Evolutionary conservation across 2,329 filamentous ascomycete genomes (phyloP), one percentile per base, ranked within the genome.

Genomic region (Fusarium temperatum): DNA sequence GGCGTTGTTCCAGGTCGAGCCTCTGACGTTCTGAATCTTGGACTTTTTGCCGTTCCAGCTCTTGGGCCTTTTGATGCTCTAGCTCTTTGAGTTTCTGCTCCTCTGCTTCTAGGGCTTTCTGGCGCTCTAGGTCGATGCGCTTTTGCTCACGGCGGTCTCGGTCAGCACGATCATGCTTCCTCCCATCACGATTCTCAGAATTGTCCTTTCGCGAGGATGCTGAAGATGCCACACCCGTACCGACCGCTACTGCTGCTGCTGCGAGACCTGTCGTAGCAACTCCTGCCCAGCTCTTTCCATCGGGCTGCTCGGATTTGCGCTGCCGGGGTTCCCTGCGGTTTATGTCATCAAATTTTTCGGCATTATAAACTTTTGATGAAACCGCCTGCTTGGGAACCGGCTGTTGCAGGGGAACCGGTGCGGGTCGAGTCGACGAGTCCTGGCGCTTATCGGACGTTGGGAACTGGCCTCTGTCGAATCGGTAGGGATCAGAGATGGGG

Each of bases 341-440:
- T 36, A 83, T 84, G 57, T 81, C 77, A 35, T 83, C 82, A 35
- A 82, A 72, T 84, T 80, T 83, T 44, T 84, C 82, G 39, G 87
- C 84, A 54, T 90, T 87, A 76, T 94, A 93, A 3, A 95, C 87
- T 24, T 89, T 89, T 70, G 89, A 88, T 42, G 91, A 91, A 6
- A 97, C 90, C 1, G 93, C 94, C 6, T 89, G 87, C 66, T 94
- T 88, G 5, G 95, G 95, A 75, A 95, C 92, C 6, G 95, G 95
- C 77, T 97, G 94, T 80, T 96, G 93, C n/a, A 98, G 86, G 17
- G 91, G 90, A 38, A 94, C 87, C 0, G 89, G 86, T 11, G 85
- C 89, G 10, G 91, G 89, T 47, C 89, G 86, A 22, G 82, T 79
- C 24, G 85, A 79, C 13, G 84, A 78, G 48, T 85, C 82, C 62